Conservation (phyloP, 1,284 basidiomycete genomes). For the Cutaneotrichosporon cyanovorans region DNA sequence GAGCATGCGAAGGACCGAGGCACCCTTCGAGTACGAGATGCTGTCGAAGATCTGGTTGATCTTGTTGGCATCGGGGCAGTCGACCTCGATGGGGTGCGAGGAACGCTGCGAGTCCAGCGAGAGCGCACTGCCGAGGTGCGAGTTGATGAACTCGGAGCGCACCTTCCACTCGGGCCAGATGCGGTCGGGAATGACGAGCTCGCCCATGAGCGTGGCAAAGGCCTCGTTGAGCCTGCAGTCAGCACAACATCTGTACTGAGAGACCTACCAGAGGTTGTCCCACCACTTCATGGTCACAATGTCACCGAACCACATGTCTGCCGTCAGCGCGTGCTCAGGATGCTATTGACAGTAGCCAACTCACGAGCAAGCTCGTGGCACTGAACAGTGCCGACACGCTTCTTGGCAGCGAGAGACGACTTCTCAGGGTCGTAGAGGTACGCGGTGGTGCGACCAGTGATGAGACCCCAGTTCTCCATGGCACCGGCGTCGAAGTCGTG, state of each 20-base stretch:
- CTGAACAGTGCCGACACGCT: conserved; percentile 61
- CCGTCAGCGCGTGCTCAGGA: too few species aligned
- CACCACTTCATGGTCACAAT: conserved; percentile 93
- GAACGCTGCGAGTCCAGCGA: conserved; percentile 80
- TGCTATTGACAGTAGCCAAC: too few species aligned
- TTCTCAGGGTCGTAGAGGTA: conserved; percentile 76
- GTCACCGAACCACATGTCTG: conserved; percentile 72
- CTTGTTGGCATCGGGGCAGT: conserved; percentile 76
- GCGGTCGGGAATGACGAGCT: conserved; percentile 77
- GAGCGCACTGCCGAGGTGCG: conserved; percentile 57
- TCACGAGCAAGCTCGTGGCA: conserved; percentile 43
- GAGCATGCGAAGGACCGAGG: conserved; percentile 84
- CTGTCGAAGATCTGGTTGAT: conserved; percentile 85
- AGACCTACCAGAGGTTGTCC: conserved; percentile 79
- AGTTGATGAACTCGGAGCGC: conserved; percentile 51
- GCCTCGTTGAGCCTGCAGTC: conserved; percentile 59
- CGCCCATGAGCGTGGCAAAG: conserved; percentile 79
- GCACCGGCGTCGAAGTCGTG: conserved; percentile 86
- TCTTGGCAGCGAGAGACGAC: conserved; percentile 67
- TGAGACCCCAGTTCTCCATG: conserved; percentile 95
- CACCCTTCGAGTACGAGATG: conserved; percentile 79
- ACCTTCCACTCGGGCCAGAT: conserved; percentile 53
- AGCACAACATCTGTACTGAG: too few species aligned
- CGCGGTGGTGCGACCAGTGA: conserved; percentile 77
- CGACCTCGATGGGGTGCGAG: conserved; percentile 91